Conservation (phyloP, 2,329 filamentous ascomycete genomes). For the Diaporthe eres region DNA sequence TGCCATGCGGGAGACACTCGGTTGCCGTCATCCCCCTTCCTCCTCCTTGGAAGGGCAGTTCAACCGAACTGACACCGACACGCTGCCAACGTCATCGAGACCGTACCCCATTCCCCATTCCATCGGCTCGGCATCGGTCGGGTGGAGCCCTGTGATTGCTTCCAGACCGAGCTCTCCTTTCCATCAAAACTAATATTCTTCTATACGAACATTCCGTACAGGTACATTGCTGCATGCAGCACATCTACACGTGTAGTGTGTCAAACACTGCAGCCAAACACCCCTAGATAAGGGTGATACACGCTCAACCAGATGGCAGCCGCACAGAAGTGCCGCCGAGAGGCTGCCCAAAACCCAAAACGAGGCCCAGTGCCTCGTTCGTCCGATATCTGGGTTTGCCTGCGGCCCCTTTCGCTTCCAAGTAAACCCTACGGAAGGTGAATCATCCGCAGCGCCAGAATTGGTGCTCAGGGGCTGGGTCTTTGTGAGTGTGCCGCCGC, state of each 20-base stretch:
- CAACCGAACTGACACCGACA: conserved; percentile 14
- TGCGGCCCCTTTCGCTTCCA: conserved; percentile 16
- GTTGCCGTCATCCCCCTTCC: neutral
- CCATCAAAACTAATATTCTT: neutral
- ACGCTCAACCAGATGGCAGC: conserved; percentile 15
- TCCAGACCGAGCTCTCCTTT: conserved; percentile 11
- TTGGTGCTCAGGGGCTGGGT: conserved; percentile 9
- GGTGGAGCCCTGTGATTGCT: neutral
- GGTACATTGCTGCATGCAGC: neutral
- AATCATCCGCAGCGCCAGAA: conserved; percentile 23
- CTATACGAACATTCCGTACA: neutral
- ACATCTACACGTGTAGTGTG: too few relatives aligned
- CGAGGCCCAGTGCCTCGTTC: conserved; percentile 24
- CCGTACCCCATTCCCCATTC: neutral
- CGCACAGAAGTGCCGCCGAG: conserved; percentile 23
- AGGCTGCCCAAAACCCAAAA: conserved; percentile 3
- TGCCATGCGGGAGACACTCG: conserved; percentile 2
- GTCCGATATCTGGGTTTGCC: conserved; percentile 3
- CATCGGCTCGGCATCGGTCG: neutral
- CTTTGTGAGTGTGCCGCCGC: neutral
- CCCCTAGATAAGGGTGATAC: conserved; percentile 12
- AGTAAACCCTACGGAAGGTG: conserved; percentile 6
- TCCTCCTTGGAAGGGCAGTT: neutral
- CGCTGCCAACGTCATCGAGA: conserved; percentile 8
- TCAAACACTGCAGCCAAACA: neutral